phyloP scores from a whole-genome alignment of 179 eudicot species.

The Silene vulgaris region DNA sequence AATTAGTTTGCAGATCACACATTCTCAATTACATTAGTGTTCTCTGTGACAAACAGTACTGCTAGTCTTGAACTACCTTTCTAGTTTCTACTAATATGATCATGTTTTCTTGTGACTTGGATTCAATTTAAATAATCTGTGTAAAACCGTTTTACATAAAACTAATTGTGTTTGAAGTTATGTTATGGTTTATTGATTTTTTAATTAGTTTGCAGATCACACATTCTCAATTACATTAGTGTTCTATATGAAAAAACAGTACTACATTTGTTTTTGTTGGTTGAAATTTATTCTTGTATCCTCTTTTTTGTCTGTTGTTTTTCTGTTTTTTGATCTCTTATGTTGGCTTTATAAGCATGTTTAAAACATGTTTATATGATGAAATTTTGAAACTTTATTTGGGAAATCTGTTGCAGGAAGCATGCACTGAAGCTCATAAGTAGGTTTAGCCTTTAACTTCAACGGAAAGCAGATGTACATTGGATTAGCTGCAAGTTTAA shows the following conservation, averaged over 20 bases:
- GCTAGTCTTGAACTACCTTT: too few relatives aligned
- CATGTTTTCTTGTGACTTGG: too few relatives aligned
- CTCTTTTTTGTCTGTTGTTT: not conserved
- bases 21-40: not conserved
- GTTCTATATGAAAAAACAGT: not conserved
- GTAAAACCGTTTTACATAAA: too few relatives aligned
- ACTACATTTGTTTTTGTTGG: not conserved
- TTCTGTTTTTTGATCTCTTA: constrained; percentile 1
- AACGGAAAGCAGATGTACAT: not conserved
- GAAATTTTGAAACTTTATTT: constrained; percentile 16
- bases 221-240: not conserved
- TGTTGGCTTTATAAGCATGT: not conserved
- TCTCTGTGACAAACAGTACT: not conserved
- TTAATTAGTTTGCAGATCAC: not conserved
- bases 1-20: not conserved
- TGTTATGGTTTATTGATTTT: not conserved
- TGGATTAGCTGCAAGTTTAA: not conserved
- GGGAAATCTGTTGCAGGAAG: constrained; percentile 21
- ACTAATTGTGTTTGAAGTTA: constrained; percentile 10
- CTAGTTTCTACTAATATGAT: too few relatives aligned
- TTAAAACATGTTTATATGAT: not conserved
- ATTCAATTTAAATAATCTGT: too few relatives aligned
- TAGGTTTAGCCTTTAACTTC: not conserved
- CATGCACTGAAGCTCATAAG: constrained; percentile 7
- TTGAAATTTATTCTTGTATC: not conserved